These are phyloP conservation scores for Fennellomyces sp. DNA, from an alignment of 371 early-diverging fungal species.

Conservation along the genomic window DNA sequence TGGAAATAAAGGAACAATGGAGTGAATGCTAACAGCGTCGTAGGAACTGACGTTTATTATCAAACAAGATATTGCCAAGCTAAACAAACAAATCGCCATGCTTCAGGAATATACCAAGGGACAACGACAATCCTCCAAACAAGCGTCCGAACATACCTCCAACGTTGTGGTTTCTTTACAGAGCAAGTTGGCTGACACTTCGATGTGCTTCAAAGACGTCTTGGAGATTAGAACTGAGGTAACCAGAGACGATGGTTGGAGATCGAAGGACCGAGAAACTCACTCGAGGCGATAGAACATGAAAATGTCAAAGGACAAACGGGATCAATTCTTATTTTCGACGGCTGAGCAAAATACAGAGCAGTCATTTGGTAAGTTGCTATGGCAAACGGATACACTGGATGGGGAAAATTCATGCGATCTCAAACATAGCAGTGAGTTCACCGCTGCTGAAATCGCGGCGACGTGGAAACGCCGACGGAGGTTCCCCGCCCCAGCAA, in stretches of 20 bases:
- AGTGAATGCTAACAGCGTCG: neutral
- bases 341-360: slow-evolving; percentile 34
- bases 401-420: neutral
- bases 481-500: slow-evolving; percentile 53
- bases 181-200: slow-evolving; percentile 87
- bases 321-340: slow-evolving; percentile 62
- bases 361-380: slow-evolving; percentile 32
- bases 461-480: slow-evolving; percentile 43
- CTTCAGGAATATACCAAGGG: slow-evolving; percentile 69
- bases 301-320: slow-evolving; percentile 73
- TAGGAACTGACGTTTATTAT: slow-evolving; percentile 92
- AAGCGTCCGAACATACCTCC: slow-evolving; percentile 90
- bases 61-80: slow-evolving; percentile 93
- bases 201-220: slow-evolving; percentile 90
- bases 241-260: slow-evolving; percentile 11
- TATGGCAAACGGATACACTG: neutral
- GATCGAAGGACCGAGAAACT: neutral
- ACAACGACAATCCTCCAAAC: slow-evolving; percentile 61
- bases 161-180: slow-evolving; percentile 92
- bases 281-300: slow-evolving; percentile 53
- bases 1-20: neutral
- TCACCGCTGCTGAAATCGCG: slow-evolving; percentile 65
- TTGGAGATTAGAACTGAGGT: slow-evolving; percentile 90
- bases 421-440: slow-evolving; percentile 29
- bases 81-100: slow-evolving; percentile 88